Conservation (phyloP, 2,329 filamentous ascomycete genomes). For the Trichoderma cornu-damae region DNA sequence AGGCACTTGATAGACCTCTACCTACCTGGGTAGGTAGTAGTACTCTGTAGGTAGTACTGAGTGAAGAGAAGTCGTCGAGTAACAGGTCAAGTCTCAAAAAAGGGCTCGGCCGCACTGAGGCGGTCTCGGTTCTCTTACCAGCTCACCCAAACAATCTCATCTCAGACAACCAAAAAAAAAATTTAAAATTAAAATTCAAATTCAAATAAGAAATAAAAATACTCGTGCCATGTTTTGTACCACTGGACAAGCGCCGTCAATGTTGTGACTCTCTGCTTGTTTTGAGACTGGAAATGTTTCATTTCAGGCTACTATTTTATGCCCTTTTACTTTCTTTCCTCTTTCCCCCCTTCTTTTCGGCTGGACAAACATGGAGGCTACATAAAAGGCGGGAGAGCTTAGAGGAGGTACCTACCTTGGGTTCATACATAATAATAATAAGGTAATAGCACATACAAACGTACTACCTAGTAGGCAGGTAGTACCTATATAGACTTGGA, state of each 20-base stretch:
- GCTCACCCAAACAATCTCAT: not conserved
- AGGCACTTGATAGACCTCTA: too few species aligned
- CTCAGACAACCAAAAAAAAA: too few species aligned
- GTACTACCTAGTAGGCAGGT: too few species aligned
- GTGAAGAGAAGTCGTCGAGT: too few species aligned
- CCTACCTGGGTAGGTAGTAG: too few species aligned
- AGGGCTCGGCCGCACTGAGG: not conserved
- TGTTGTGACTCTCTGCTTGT: not conserved
- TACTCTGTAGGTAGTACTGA: too few species aligned
- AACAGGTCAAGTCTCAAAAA: not conserved
- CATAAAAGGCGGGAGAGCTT: not conserved
- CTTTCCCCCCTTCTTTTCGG: not conserved
- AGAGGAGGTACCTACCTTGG: not conserved
- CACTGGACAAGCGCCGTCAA: not conserved
- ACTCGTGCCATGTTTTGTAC: not conserved
- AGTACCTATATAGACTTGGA: too few species aligned
- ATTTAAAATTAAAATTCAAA: too few species aligned
- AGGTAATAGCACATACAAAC: too few species aligned
- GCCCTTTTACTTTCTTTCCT: not conserved
- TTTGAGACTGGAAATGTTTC: not conserved
- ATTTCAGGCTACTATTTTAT: conserved; percentile 8
- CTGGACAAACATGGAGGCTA: not conserved
- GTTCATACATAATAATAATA: too few species aligned
- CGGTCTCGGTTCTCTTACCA: conserved; percentile 1
- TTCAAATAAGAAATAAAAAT: too few species aligned